A percentile compares a stretch with the other conserved stretches of the same genome.
phyloP scores from a whole-genome alignment of 2,329 filamentous ascomycete species.

The Epichloe scottii region DNA sequence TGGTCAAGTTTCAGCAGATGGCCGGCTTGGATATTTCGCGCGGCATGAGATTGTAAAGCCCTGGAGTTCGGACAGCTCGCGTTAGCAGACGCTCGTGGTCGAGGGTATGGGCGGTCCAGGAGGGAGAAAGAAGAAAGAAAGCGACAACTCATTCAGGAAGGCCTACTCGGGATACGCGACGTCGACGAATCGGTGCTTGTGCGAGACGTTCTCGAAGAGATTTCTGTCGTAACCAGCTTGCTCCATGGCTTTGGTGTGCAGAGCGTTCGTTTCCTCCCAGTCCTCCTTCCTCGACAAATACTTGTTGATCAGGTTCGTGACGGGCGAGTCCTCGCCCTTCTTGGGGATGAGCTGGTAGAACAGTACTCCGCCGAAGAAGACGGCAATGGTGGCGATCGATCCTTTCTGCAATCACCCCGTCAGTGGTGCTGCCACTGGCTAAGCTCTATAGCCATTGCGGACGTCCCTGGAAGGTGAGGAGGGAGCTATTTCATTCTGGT shows the following conservation, averaged over 20 bases:
- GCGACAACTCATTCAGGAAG: too few relatives aligned
- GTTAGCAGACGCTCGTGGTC: too few relatives aligned
- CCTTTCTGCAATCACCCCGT: conserved; percentile 26
- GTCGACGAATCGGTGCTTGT: conserved; percentile 35
- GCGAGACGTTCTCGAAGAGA: conserved; percentile 33
- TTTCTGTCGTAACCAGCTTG: conserved; percentile 47
- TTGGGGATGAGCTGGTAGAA: conserved; percentile 37
- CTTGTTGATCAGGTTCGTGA: conserved; percentile 34
- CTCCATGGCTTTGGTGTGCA: conserved; percentile 39
- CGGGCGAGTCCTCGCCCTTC: conserved; percentile 36
- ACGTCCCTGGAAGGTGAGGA: neutral
- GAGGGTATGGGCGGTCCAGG: too few relatives aligned
- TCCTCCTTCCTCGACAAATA: conserved; percentile 34
- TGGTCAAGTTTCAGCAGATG: conserved; percentile 41
- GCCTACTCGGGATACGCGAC: conserved; percentile 47
- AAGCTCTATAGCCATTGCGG: neutral
- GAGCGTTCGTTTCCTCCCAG: conserved; percentile 39
- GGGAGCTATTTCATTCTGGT: conserved; percentile 2
- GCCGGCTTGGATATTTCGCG: conserved; percentile 42
- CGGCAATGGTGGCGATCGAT: conserved; percentile 33
- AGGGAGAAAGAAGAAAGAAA: neutral
- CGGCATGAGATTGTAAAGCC: conserved; percentile 35
- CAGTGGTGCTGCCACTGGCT: neutral
- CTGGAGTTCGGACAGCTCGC: conserved; percentile 18
- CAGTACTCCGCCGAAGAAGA: conserved; percentile 30